Base-by-base conservation (phyloP, 176 grass and related monocot species). In the Triticum timopheevii region DNA sequence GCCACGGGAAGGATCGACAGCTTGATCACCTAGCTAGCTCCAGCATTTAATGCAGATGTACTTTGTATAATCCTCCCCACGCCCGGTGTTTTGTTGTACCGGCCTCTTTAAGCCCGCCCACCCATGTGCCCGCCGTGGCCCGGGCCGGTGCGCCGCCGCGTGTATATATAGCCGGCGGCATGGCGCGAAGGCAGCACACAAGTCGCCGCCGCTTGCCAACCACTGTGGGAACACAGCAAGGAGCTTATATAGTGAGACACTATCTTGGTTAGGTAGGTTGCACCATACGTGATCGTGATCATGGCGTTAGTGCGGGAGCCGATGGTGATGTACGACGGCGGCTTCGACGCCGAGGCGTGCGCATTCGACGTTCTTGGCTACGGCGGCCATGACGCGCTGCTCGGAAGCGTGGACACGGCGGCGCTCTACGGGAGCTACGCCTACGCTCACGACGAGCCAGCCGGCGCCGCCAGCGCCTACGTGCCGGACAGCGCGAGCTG, bases 281-380 rank as follows among this genome's bases (percentile, higher is more conserved):
- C 40, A 10, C 11, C 28, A 30, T 80, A 31, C 36, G 82, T 28
- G 71, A 7, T 34, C 22, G 52, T 67, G 15, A 17, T 13, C 79
- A 91, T 91, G 90, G 86, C 90, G 70, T 10, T 88, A 35, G 82
- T 91, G 77, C 58, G 86, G 70, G 86, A 91, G 86, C 90, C 65
- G 27, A 6, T 40, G 69, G 16, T 77, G 63, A 33, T 58, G 84
- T 79, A 42, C 75, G 33, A 68, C 13, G 33, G 73, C 44, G 62
- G 73, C 31, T 78, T 40, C 45, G 84, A 85, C 13, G 27, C 61
- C 13, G 50, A 85, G 28, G 76, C 69, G 35, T 87, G 12, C 22
- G 61, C 8, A 28, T 83, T 90, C 33, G 84, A 87, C 44, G 15
- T 10, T 28, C 17, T 91, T 2, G 89, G 75, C 34, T 87, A 87